A percentile compares a stretch with the other conserved stretches of the same genome.
Evolutionary conservation across 371 early-diverging fungal genomes (phyloP).

Genomic region (Apophysomyces ossiformis): DNA sequence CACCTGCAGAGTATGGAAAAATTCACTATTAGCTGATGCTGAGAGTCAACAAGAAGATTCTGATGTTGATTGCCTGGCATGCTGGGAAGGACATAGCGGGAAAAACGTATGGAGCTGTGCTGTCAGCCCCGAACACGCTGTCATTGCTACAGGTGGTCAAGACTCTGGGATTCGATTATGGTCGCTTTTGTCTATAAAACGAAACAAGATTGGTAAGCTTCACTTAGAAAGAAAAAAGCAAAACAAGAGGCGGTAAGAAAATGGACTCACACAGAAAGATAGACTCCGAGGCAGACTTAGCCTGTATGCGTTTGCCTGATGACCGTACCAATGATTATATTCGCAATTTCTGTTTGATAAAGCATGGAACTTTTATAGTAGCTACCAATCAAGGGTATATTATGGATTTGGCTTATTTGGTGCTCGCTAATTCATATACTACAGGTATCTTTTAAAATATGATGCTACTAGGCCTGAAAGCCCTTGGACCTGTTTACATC

Average conservation of each 20-base stretch:
- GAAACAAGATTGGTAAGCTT: slow-evolving; percentile 60
- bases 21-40: slow-evolving; percentile 34
- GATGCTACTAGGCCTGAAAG: slow-evolving; percentile 24
- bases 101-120: slow-evolving; percentile 88
- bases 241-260: not conserved
- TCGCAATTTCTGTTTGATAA: slow-evolving; percentile 59
- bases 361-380: slow-evolving; percentile 34
- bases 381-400: slow-evolving; percentile 47
- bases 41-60: slow-evolving; percentile 25
- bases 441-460: slow-evolving; percentile 49
- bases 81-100: slow-evolving; percentile 81
- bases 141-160: slow-evolving; percentile 80
- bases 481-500: slow-evolving; percentile 43
- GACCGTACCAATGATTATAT: slow-evolving; percentile 39
- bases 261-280: not conserved
- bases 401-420: not conserved
- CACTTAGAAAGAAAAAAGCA: not conserved
- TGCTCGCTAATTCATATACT: not conserved
- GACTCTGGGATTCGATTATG: slow-evolving; percentile 82
- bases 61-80: slow-evolving; percentile 63
- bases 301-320: slow-evolving; percentile 28
- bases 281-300: slow-evolving; percentile 51
- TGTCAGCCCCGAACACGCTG: slow-evolving; percentile 49
- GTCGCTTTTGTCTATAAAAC: slow-evolving; percentile 59
- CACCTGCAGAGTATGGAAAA: slow-evolving; percentile 83